phyloP scores from a whole-genome alignment of 2,329 filamentous ascomycete genomes.

The Sporothrix luriei region DNA sequence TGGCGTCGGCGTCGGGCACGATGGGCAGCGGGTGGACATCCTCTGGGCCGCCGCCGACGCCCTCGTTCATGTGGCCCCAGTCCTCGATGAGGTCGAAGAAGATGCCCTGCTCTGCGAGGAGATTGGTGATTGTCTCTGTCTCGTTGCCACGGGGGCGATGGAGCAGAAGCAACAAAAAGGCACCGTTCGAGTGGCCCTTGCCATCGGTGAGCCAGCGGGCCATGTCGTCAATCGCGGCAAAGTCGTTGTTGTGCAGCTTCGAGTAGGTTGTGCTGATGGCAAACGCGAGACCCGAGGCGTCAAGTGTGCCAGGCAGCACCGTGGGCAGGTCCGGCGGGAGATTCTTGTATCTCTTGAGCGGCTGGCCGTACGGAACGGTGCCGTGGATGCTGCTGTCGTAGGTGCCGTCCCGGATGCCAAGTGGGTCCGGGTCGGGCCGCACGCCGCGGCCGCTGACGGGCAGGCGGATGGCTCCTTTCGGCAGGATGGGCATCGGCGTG shows the following conservation, averaged over 20 bases:
- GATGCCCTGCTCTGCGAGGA: slow-evolving; percentile 46
- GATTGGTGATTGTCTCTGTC: slow-evolving; percentile 40
- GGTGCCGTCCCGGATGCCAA: background rate
- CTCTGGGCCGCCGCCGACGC: slow-evolving; percentile 17
- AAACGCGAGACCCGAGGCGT: slow-evolving; percentile 48
- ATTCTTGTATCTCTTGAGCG: background rate
- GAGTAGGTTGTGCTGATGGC: slow-evolving; percentile 50
- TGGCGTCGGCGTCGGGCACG: slow-evolving; percentile 30
- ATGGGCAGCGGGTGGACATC: slow-evolving; percentile 16
- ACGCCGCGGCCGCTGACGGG: slow-evolving; percentile 18
- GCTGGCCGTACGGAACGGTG: background rate
- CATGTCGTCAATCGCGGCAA: slow-evolving; percentile 49
- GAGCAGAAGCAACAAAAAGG: slow-evolving; percentile 48
- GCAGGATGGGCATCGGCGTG: background rate
- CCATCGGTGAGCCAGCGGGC: slow-evolving; percentile 52
- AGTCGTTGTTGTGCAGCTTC: slow-evolving; percentile 46
- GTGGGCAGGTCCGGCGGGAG: background rate
- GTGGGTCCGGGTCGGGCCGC: background rate
- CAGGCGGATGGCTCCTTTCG: background rate
- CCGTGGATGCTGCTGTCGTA: background rate
- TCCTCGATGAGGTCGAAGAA: slow-evolving; percentile 41
- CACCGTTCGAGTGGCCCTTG: slow-evolving; percentile 48
- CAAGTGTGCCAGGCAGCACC: slow-evolving; percentile 35
- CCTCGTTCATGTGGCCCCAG: slow-evolving; percentile 34
- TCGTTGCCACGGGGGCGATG: slow-evolving; percentile 46